Evolutionary conservation across 169 alveolate species (phyloP), one percentile per base, ranked within the genome.

Genomic region (Eimeria sp.): DNA sequence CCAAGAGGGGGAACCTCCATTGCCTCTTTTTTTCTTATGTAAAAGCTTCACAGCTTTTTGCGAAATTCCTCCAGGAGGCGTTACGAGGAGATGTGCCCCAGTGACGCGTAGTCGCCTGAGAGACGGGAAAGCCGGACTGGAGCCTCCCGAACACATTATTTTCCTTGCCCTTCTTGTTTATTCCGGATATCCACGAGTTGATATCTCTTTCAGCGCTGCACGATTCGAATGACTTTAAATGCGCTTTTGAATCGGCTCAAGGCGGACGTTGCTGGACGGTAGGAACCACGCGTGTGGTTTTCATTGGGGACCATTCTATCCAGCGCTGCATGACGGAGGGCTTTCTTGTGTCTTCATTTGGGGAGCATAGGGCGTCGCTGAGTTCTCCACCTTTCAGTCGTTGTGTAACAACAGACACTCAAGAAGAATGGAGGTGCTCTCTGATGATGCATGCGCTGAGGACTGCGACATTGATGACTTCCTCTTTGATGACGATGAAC

Each of bases 391-490:
- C 20, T 13, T 5, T 73, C 54, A 34, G 13, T 73, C 83, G 83
- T 73, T 5, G 83, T 20, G 27, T 49, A 80, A 80, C 89, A 49
- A 51, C 70, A 47, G 47, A 47, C 70, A 16, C 67, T 13, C 89
- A 80, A 20, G 70, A 10, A 57, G 40, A 34, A 83, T 83, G 91
- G 75, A 57, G 75, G 58, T 57, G 76, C 58, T 57, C 30, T 54
- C 91, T 11, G 75, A 83, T 30, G 73, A 54, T 83, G 91, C 76
- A 5, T 27, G 25, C 70, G 76, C 76, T n/a, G 91, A 83, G 10
- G 91, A 54, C 57, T 83, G 91, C 47, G 91, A 83, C 40, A 73
- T 83, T 58, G 91, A 83, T 7, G 91, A 83, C 76, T 83, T 83
- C 75, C 54, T 83, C 73, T 83, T 51, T 13, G 91, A 83, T 57